Evolutionary conservation across 2,329 filamentous ascomycete species (phyloP).

Genomic region (Aureobasidium sp.): DNA sequence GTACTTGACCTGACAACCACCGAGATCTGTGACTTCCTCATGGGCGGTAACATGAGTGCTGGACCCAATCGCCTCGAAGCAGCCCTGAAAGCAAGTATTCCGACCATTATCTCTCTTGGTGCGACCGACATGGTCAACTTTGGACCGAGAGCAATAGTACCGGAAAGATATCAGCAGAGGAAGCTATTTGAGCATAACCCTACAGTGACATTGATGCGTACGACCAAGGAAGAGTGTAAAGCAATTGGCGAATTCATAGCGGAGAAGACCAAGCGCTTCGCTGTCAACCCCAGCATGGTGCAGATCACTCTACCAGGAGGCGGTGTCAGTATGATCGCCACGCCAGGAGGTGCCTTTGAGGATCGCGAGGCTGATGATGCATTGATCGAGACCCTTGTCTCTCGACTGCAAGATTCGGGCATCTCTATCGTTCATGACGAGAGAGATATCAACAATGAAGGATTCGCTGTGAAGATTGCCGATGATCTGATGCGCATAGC

Average conservation of each 20-base stretch:
- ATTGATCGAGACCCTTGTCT: constrained; percentile 41
- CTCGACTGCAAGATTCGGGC: constrained; percentile 40
- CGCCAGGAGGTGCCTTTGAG: constrained; percentile 45
- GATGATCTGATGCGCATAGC: constrained; percentile 19
- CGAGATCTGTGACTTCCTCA: constrained; percentile 56
- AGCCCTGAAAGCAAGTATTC: constrained; percentile 49
- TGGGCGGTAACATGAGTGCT: constrained; percentile 56
- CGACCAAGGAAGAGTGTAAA: constrained; percentile 48
- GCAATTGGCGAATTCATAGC: constrained; percentile 50
- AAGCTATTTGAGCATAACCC: constrained; percentile 58
- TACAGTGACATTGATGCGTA: constrained; percentile 58
- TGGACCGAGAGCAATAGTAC: constrained; percentile 48
- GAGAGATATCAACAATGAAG: constrained; percentile 47
- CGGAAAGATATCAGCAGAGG: constrained; percentile 44
- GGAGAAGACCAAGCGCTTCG: constrained; percentile 40
- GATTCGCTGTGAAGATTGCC: constrained; percentile 43
- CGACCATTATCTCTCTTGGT: constrained; percentile 44
- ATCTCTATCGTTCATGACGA: constrained; percentile 47
- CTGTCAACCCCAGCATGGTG: constrained; percentile 34
- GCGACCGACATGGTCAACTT: constrained; percentile 57
- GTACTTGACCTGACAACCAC: constrained; percentile 65
- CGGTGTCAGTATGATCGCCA: constrained; percentile 55
- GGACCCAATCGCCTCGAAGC: constrained; percentile 50
- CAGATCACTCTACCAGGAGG: constrained; percentile 53
- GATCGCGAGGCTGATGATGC: constrained; percentile 41